A percentile compares a stretch with the other conserved stretches of the same genome.
Evolutionary conservation across 108 stramenopile genomes (phyloP).

Genomic region (Pinguiococcus pyrenoidosus): DNA sequence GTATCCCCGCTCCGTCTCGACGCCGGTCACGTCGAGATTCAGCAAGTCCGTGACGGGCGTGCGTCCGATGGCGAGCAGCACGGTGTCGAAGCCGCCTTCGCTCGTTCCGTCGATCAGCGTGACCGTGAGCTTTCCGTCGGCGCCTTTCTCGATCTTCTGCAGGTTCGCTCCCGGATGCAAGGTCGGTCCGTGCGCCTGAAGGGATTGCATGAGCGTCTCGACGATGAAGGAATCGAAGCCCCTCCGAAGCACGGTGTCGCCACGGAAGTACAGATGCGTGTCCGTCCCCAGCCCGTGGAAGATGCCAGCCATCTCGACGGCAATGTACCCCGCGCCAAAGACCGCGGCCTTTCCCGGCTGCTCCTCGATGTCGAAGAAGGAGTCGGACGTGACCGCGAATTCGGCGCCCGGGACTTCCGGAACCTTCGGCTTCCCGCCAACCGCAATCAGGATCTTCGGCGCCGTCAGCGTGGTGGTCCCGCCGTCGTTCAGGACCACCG

Average conservation of each 20-base stretch:
- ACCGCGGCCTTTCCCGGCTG: slow-evolving; percentile 68
- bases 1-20: slow-evolving; percentile 4
- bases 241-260: slow-evolving; percentile 45
- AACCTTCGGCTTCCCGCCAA: slow-evolving; percentile 62
- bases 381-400: slow-evolving; percentile 64
- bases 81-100: slow-evolving; percentile 6
- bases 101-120: not conserved
- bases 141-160: slow-evolving; percentile 44
- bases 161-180: slow-evolving; percentile 46
- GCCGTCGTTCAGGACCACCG: slow-evolving; percentile 18
- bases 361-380: slow-evolving; percentile 74
- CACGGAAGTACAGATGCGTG: slow-evolving; percentile 54
- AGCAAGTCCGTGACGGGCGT: slow-evolving; percentile 11
- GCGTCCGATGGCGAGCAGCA: slow-evolving; percentile 24
- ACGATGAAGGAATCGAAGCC: slow-evolving; percentile 66
- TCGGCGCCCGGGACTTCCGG: slow-evolving; percentile 51
- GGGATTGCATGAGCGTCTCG: slow-evolving; percentile 36
- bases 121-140: slow-evolving; percentile 35
- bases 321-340: slow-evolving; percentile 95
- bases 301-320: slow-evolving; percentile 80
- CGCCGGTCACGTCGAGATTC: slow-evolving; percentile 7
- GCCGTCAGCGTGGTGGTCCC: slow-evolving; percentile 31
- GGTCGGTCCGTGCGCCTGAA: slow-evolving; percentile 35
- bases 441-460: slow-evolving; percentile 73
- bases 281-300: slow-evolving; percentile 65